A percentile compares a stretch with the other conserved stretches of the same genome.
phyloP scores from a whole-genome alignment of 192 early-diverging fungal species.

The Coemansia sp. region DNA sequence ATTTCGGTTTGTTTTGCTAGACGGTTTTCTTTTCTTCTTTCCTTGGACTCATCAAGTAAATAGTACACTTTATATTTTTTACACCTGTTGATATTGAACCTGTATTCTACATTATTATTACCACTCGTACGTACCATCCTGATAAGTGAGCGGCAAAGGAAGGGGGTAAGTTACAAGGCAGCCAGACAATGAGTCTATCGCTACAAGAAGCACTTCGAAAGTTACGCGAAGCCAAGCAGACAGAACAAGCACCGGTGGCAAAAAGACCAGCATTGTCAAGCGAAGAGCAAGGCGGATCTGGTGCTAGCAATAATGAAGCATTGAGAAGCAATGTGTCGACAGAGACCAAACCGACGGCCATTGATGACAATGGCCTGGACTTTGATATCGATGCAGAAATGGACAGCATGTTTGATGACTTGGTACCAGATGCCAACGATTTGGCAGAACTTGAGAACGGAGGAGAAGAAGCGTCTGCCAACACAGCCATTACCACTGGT shows the following conservation, averaged over 20 bases:
- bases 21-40: too few relatives aligned
- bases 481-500: too few relatives aligned
- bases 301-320: background rate
- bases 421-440: conserved; percentile 10
- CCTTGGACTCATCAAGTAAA: too few relatives aligned
- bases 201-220: conserved; percentile 41
- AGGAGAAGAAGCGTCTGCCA: background rate
- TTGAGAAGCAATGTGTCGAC: conserved; percentile 4
- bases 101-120: too few relatives aligned
- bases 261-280: conserved; percentile 15
- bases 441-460: background rate
- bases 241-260: conserved; percentile 16
- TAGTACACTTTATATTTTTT: too few relatives aligned
- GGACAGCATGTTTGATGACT: conserved; percentile 24
- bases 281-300: background rate
- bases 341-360: conserved; percentile 2
- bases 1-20: too few relatives aligned
- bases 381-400: conserved; percentile 26
- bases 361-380: conserved; percentile 14
- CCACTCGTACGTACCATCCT: too few relatives aligned
- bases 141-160: too few relatives aligned
- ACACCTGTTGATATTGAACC: too few relatives aligned
- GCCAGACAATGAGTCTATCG: conserved; percentile 23
- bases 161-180: too few relatives aligned
- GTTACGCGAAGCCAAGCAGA: conserved; percentile 31